Conservation (phyloP, 768 basidiomycete genomes). For the Porphyrellus cyaneotinctus region DNA sequence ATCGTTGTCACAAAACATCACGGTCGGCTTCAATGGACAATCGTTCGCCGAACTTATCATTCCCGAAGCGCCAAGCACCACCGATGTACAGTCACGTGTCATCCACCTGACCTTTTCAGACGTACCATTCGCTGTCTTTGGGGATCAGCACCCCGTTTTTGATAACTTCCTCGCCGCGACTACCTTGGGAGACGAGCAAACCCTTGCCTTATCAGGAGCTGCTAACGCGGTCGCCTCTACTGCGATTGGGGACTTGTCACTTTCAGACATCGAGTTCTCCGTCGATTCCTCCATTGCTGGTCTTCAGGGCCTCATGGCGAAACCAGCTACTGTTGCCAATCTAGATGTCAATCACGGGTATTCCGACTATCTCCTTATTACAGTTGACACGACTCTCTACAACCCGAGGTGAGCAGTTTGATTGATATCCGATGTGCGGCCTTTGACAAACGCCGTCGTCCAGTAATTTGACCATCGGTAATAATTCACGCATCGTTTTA, state of each 20-base stretch:
- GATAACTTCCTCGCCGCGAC: constrained; percentile 59
- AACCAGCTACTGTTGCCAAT: constrained; percentile 51
- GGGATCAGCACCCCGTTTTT: constrained; percentile 48
- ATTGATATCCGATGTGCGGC: not conserved
- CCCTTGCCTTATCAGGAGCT: constrained; percentile 49
- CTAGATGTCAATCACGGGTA: constrained; percentile 69
- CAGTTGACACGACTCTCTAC: constrained; percentile 53
- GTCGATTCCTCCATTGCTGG: constrained; percentile 58
- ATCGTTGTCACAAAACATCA: constrained; percentile 56
- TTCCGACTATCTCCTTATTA: constrained; percentile 64
- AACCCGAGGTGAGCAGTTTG: constrained; percentile 52
- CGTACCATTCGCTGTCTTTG: constrained; percentile 56
- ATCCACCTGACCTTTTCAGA: constrained; percentile 57
- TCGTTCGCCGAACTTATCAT: constrained; percentile 59
- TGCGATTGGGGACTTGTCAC: constrained; percentile 58
- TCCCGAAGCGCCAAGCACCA: constrained; percentile 52
- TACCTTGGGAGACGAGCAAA: constrained; percentile 44
- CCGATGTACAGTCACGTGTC: constrained; percentile 58
- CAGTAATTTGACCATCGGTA: constrained; percentile 39
- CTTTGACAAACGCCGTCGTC: not conserved
- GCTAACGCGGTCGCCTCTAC: constrained; percentile 58
- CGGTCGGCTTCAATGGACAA: constrained; percentile 46
- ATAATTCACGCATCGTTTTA: not conserved
- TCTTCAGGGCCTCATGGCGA: constrained; percentile 58
- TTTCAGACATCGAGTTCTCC: constrained; percentile 54